phyloP scores from a whole-genome alignment of 1,284 basidiomycete genomes.

The Sporisorium reilianum region DNA sequence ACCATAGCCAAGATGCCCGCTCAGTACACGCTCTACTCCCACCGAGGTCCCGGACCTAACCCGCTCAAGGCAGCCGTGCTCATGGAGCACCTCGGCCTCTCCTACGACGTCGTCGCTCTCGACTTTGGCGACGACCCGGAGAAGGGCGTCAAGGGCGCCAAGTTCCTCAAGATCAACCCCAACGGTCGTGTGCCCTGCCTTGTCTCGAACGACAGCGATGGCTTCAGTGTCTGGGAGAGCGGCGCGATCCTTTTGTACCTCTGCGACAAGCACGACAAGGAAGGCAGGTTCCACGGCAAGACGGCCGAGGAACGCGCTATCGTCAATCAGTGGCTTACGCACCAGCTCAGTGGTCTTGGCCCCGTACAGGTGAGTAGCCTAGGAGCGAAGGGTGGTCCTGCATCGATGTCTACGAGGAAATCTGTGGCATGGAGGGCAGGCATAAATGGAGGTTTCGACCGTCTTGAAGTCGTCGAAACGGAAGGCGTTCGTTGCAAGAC shows the following conservation, averaged over 20 bases:
- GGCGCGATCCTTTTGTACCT: slow-evolving; percentile 63
- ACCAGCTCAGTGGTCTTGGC: slow-evolving; percentile 57
- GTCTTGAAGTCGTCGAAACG: too few species aligned
- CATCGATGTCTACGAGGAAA: neutral
- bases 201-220: slow-evolving; percentile 59
- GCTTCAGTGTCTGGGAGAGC: slow-evolving; percentile 58
- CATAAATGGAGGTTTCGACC: too few species aligned
- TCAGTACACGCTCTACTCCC: slow-evolving; percentile 63
- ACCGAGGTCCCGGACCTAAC: slow-evolving; percentile 60
- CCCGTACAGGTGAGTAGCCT: slow-evolving; percentile 35
- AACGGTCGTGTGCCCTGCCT: slow-evolving; percentile 62
- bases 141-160: slow-evolving; percentile 61
- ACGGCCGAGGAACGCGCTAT: slow-evolving; percentile 47
- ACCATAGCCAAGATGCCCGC: slow-evolving; percentile 27
- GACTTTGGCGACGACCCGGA: slow-evolving; percentile 58
- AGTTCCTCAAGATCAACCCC: slow-evolving; percentile 58
- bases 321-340: slow-evolving; percentile 55
- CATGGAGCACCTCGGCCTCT: slow-evolving; percentile 59
- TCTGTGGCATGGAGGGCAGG: too few species aligned
- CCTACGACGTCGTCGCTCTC: slow-evolving; percentile 55
- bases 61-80: slow-evolving; percentile 60
- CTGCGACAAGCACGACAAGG: slow-evolving; percentile 58
- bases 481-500: too few species aligned
- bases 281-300: slow-evolving; percentile 46
- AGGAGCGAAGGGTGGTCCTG: too few species aligned